These are phyloP conservation scores for Mycena belliarum DNA, from an alignment of 768 basidiomycete species.

Conservation along the genomic window DNA sequence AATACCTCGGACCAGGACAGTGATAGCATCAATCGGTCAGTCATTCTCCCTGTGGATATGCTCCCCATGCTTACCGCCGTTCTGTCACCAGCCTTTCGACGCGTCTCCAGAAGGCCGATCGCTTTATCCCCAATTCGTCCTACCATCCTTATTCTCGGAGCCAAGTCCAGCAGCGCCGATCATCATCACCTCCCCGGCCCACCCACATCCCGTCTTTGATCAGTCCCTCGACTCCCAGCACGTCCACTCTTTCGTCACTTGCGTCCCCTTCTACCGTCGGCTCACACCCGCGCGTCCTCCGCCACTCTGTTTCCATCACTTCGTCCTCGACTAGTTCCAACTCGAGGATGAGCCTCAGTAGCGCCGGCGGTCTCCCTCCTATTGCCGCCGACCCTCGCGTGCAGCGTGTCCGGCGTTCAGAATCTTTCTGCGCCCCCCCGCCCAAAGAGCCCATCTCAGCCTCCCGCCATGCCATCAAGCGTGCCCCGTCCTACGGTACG, in stretches of 20 bases:
- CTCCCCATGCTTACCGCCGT: constrained; percentile 18
- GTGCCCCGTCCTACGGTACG: constrained; percentile 61
- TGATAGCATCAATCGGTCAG: constrained; percentile 64
- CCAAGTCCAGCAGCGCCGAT: constrained; percentile 35
- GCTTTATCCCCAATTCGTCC: constrained; percentile 45
- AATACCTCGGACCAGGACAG: constrained; percentile 51
- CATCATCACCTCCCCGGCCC: constrained; percentile 43
- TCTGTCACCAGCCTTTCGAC: constrained; percentile 53
- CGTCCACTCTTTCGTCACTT: constrained; percentile 51
- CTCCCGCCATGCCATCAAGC: constrained; percentile 42
- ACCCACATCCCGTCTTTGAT: constrained; percentile 44
- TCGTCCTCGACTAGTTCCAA: constrained; percentile 41
- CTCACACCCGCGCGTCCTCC: constrained; percentile 40
- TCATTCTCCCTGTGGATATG: constrained; percentile 20
- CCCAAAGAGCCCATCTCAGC: constrained; percentile 25
- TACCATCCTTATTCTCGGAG: constrained; percentile 64
- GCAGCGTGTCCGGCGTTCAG: constrained; percentile 52
- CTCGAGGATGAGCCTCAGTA: constrained; percentile 39
- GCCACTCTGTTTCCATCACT: constrained; percentile 47
- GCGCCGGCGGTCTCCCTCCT: constrained; percentile 34
- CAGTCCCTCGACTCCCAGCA: constrained; percentile 63
- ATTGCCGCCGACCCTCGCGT: constrained; percentile 45
- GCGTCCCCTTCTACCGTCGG: constrained; percentile 39
- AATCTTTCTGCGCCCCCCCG: constrained; percentile 42
- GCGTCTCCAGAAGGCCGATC: constrained; percentile 67